Evolutionary conservation across 139 green algal species (phyloP), one percentile per base, ranked within the genome.

Genomic region (Bryopsis sp.): DNA sequence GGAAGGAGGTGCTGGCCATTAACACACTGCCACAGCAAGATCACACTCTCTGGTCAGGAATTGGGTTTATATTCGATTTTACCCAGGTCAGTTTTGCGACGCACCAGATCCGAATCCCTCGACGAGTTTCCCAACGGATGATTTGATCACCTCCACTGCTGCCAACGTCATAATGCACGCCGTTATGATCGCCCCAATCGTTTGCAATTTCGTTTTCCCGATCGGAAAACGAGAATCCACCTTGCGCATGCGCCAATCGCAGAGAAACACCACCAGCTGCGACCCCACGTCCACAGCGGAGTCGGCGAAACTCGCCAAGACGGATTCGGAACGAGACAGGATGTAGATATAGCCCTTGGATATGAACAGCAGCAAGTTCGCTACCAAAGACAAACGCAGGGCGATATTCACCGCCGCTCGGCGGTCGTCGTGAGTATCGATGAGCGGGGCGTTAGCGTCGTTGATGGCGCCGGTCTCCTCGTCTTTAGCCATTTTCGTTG

Each of bases 101-200:
- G 47, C 34, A 77, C 78, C 78, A 47, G 57, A 39, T 1, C 43
- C 11, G n/a, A 77, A 33, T 33, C 74, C 78, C 7, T 34, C 35
- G 15, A 67, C 48, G 47, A 85, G 48, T 43, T 72, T 54, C 2
- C 47, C 32, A 1, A 54, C 54, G 1, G 72, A 81, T 28, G 68
- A 60, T 7, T 77, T 64, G 32, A 89, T 83, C 63, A 90, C 84
- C 58, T 81, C 67, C 8, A 87, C 67, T 11, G 78, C 74, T 5
- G 64, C 72, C n/a, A 85, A 59, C 1, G 67, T 71, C 85, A 92
- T 92, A 58, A 92, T 84, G 47, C 77, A 76, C 1, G 84, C 84
- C 66, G 81, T 89, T 38, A 61, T 74, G 11, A 90, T 73, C n/a
- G 87, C 79, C 7, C 82, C 82, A 2, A 92, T 76, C 2, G 84